A percentile compares a stretch with the other conserved stretches of the same genome.
Conservation (phyloP, 306 rosid genomes). For the Castanospermum australe region DNA sequence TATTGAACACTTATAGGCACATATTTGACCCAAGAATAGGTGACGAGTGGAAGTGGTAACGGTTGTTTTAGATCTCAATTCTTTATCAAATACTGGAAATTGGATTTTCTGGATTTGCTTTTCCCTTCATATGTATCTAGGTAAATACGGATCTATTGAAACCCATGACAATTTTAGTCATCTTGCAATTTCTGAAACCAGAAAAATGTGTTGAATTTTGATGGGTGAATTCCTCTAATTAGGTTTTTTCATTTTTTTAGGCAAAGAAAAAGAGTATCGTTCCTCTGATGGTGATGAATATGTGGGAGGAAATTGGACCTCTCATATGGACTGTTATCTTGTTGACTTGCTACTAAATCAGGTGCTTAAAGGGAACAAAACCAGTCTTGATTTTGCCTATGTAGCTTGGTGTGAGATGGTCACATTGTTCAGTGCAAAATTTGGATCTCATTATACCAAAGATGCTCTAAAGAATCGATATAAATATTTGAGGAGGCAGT, state of each 20-base stretch:
- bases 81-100: not conserved
- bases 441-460: constrained; percentile 16
- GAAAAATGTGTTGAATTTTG: not conserved
- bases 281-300: constrained; percentile 10
- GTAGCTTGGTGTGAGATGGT: constrained; percentile 27
- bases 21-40: not conserved
- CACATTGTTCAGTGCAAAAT: constrained; percentile 13
- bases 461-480: constrained; percentile 15
- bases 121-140: not conserved
- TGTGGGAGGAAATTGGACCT: constrained; percentile 1
- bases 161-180: not conserved
- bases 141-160: not conserved
- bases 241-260: constrained; percentile 16
- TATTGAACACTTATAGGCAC: not conserved
- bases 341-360: constrained; percentile 16
- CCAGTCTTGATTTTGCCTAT: not conserved
- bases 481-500: constrained; percentile 11
- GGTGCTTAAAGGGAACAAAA: constrained; percentile 22
- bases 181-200: not conserved
- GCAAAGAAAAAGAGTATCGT: constrained; percentile 33
- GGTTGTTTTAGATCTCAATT: not conserved
- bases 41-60: not conserved
- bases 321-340: constrained; percentile 17
- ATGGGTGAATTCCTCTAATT: constrained; percentile 2
- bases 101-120: not conserved